A percentile compares a stretch with the other conserved stretches of the same genome.
These are phyloP conservation scores for Coccomyxa sp. DNA, from an alignment of 139 green algal genomes.

Conservation along the genomic window DNA sequence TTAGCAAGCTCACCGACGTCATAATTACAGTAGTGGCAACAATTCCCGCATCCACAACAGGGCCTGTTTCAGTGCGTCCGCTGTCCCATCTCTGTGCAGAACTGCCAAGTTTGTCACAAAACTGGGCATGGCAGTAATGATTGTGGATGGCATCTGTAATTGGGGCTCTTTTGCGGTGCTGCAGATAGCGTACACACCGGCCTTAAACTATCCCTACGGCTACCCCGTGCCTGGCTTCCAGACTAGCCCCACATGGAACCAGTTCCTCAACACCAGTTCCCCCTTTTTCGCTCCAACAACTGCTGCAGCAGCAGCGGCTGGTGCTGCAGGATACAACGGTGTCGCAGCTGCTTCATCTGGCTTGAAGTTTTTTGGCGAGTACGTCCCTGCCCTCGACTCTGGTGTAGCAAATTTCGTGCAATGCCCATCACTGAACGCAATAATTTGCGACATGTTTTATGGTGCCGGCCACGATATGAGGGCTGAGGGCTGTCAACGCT, in stretches of 20 bases:
- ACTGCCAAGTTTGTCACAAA: too few species aligned
- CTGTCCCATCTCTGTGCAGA: too few species aligned
- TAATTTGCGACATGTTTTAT: not conserved
- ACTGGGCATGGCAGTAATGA: not conserved
- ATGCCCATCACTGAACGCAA: not conserved
- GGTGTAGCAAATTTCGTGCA: not conserved
- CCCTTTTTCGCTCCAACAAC: not conserved
- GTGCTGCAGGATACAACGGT: too few species aligned
- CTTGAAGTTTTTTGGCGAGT: constrained; percentile 7
- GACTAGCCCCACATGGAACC: not conserved
- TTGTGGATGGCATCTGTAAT: not conserved
- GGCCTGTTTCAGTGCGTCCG: not conserved
- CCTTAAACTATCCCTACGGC: not conserved
- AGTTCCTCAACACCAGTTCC: not conserved
- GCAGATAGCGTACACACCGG: not conserved
- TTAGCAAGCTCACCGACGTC: not conserved
- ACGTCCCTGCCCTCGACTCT: not conserved
- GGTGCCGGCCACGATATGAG: not conserved
- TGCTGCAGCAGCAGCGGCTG: too few species aligned
- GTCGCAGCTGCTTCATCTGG: not conserved
- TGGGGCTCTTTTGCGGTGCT: not conserved
- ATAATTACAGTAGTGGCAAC: not conserved
- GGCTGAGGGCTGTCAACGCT: not conserved
- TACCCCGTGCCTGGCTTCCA: not conserved
- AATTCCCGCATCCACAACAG: not conserved